These are phyloP conservation scores for Saururus chinensis DNA, from an alignment of 164 flowering plant genomes.

Conservation along the genomic window DNA sequence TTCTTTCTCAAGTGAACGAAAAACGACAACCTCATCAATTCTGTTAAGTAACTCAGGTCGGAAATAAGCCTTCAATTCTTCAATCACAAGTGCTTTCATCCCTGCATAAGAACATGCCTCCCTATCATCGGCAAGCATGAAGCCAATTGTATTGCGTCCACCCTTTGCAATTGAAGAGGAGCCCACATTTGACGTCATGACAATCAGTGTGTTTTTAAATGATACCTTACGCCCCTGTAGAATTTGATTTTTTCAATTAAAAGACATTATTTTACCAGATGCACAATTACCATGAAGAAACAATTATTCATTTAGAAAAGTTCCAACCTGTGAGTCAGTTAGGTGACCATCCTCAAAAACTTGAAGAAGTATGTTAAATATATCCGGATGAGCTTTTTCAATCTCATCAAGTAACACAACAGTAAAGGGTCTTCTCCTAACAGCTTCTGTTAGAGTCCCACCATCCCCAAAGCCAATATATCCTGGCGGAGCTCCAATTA, in stretches of 20 bases:
- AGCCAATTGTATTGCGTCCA: conserved; percentile 44
- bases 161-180: conserved; percentile 73
- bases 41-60: conserved; percentile 86
- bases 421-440: conserved; percentile 69
- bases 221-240: conserved; percentile 70
- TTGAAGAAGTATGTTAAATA: conserved; percentile 83
- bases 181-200: conserved; percentile 95
- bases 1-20: conserved; percentile 53
- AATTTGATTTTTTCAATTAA: neutral
- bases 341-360: conserved; percentile 88
- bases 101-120: conserved; percentile 46
- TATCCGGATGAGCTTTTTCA: conserved; percentile 90
- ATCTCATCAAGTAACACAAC: conserved; percentile 81
- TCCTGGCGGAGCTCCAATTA: conserved; percentile 92
- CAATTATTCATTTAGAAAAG: no score
- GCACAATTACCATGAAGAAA: neutral
- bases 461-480: conserved; percentile 89
- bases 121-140: conserved; percentile 36
- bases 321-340: conserved; percentile 72
- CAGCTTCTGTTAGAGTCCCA: conserved; percentile 77
- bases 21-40: conserved; percentile 73
- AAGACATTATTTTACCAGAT: neutral
- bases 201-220: conserved; percentile 66
- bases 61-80: conserved; percentile 70
- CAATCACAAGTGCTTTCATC: conserved; percentile 64